phyloP scores from a whole-genome alignment of 2,329 filamentous ascomycete genomes.

The Fusarium bactridioides region DNA sequence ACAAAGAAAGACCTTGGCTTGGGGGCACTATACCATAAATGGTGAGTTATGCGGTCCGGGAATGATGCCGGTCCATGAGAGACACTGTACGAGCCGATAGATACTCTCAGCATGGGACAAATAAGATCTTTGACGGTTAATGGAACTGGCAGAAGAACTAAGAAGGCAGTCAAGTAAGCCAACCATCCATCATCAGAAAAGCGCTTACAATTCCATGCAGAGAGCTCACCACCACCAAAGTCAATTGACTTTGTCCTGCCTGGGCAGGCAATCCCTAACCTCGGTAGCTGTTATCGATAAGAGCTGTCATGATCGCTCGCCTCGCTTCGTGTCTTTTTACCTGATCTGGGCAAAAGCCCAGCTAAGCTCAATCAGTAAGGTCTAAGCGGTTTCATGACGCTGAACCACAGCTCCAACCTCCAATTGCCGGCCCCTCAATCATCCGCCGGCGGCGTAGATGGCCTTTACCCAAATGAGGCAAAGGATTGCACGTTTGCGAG shows the following conservation, averaged over 20 bases:
- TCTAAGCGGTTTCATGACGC: constrained; percentile 20
- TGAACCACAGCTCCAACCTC: constrained; percentile 6
- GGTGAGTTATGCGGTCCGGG: constrained; percentile 11
- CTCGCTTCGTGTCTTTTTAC: not conserved
- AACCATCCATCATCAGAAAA: not conserved
- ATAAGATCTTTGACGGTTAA: not conserved
- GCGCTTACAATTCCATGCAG: not conserved
- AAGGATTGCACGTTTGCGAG: not conserved
- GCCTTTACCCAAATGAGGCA: constrained; percentile 31
- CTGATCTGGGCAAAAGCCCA: not conserved
- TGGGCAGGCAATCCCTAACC: not conserved
- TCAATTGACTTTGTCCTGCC: not conserved
- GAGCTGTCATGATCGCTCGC: constrained; percentile 16
- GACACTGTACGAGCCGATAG: not conserved
- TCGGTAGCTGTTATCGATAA: constrained; percentile 20
- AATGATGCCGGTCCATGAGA: not conserved
- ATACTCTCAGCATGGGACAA: not conserved
- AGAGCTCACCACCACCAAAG: not conserved
- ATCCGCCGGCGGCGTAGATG: constrained; percentile 1
- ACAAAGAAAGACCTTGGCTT: not conserved
- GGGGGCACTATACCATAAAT: constrained; percentile 1
- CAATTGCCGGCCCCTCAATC: constrained; percentile 11
- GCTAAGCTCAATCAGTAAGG: constrained; percentile 25
- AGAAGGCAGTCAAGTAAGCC: not conserved
- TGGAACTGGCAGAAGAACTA: not conserved